Base-by-base conservation (phyloP, 768 basidiomycete genomes). In the Xerocomellus chrysenteron region DNA sequence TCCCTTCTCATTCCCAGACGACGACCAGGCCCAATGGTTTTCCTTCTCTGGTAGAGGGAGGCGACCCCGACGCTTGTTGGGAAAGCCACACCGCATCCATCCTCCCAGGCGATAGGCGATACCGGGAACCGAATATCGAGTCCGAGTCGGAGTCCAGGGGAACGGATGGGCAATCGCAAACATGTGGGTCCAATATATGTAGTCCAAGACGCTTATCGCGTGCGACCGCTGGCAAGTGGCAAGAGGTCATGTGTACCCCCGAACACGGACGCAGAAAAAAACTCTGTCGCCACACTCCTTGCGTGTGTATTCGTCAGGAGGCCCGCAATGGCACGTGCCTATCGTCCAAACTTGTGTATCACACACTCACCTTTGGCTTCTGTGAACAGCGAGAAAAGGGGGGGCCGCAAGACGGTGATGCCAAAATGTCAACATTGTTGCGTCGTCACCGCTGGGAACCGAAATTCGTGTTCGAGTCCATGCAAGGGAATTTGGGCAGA, bases 401-500 rank as follows among this genome's bases (percentile, higher is more conserved):
- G 21, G 3, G 44, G 33, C 0, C 21, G 30, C 14, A 33, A 17
- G 17, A 43, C 21, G 12, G 6, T 26, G 35, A 33, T 1, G 37
- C 19, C 9, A 41, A n/a, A 30, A 7, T 5, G 19, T 36, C 32
- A 28, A 39, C 26, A 16, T 19, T 5, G 21, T 24, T 16, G 33
- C 5, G 6, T 37, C 42, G 39, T 51, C 48, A 21, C 36, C 33
- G 24, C 21, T 54, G 57, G 47, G 50, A 53, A 45, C 54, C 30
- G 35, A 44, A 41, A 37, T 14, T 28, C n/a, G 11, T 40, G 45
- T 36, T 19, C 26, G 4, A 13, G 17, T 50, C 59, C 52, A 45
- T n/a, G 53, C 57, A 52, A 55, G 58, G 54, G 1, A 63, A 60
- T 48, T 52, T 26, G 50, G 55, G 62, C 26, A 64, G 61, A 56